A percentile compares a stretch with the other conserved stretches of the same genome.
Conservation (phyloP, 2,329 filamentous ascomycete species). For the Metarhizium anisopliae region DNA sequence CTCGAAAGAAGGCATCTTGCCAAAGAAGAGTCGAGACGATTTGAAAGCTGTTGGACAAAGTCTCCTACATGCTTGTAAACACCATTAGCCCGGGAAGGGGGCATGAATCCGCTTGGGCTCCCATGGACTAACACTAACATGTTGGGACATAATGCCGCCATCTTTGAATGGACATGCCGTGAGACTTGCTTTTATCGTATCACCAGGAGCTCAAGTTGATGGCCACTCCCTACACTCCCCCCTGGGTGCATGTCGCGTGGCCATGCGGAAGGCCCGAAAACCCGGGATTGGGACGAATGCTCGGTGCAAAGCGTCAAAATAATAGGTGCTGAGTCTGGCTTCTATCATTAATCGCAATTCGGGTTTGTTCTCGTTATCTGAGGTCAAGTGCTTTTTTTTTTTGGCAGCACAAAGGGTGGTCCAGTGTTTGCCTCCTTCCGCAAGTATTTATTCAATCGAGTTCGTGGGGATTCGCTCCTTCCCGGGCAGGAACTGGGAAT, state of each 20-base stretch:
- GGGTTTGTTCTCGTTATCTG: neutral
- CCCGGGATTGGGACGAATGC: neutral
- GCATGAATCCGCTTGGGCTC: neutral
- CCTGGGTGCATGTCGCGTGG: conserved; percentile 3
- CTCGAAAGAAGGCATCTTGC: neutral
- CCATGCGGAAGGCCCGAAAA: conserved; percentile 6
- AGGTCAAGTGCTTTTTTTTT: neutral
- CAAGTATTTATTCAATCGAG: neutral
- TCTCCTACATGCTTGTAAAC: neutral
- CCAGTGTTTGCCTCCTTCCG: neutral
- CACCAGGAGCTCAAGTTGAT: conserved; percentile 3
- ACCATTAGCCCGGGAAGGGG: neutral
- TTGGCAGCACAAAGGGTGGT: neutral
- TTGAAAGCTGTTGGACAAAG: neutral
- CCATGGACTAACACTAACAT: neutral
- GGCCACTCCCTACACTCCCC: neutral
- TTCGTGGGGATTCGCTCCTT: neutral
- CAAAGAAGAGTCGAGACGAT: neutral
- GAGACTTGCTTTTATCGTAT: conserved; percentile 5
- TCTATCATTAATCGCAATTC: neutral
- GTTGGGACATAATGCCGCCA: neutral
- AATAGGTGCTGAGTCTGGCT: neutral
- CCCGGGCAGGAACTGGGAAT: neutral
- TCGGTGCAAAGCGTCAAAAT: neutral
- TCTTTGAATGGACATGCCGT: conserved; percentile 2